These are phyloP conservation scores for Annulohypoxylon moriforme DNA, from an alignment of 495 filamentous ascomycete species.

Conservation along the genomic window DNA sequence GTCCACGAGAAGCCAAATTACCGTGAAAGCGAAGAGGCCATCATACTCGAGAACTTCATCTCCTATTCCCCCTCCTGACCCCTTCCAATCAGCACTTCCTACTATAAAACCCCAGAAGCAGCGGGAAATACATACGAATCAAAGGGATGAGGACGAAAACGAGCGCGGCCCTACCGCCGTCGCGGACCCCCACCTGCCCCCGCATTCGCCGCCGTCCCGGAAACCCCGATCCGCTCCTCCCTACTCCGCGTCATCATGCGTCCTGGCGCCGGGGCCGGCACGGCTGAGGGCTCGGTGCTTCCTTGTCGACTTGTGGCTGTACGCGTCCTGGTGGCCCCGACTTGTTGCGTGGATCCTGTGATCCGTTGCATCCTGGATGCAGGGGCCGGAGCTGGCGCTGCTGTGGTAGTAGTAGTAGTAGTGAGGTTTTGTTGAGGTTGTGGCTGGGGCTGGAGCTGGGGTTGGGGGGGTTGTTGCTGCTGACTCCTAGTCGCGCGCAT, in stretches of 20 bases:
- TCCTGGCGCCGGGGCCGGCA: slow-evolving; percentile 35
- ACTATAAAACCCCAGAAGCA: too few species aligned
- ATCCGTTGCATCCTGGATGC: slow-evolving; percentile 33
- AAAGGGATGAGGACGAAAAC: background rate
- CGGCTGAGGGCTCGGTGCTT: slow-evolving; percentile 33
- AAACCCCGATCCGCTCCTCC: slow-evolving; percentile 52
- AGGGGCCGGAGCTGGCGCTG: slow-evolving; percentile 19
- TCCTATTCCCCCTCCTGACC: too few species aligned
- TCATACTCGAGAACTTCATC: background rate
- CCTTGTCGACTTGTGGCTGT: slow-evolving; percentile 25
- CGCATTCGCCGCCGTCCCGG: slow-evolving; percentile 25
- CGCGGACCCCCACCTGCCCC: slow-evolving; percentile 28
- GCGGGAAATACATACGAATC: background rate
- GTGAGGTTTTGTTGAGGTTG: background rate
- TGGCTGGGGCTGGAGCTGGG: slow-evolving; percentile 6
- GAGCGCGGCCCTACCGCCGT: slow-evolving; percentile 38
- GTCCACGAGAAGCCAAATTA: too few species aligned
- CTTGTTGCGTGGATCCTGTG: slow-evolving; percentile 17
- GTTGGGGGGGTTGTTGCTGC: slow-evolving; percentile 7
- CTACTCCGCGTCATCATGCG: slow-evolving; percentile 49
- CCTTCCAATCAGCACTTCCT: background rate
- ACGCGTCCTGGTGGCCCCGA: slow-evolving; percentile 14
- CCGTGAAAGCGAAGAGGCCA: background rate
- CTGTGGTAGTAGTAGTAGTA: background rate
- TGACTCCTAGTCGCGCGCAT: slow-evolving; percentile 31